Conservation (phyloP, 2,329 filamentous ascomycete species). For the Pseudohalonectria lignicola region DNA sequence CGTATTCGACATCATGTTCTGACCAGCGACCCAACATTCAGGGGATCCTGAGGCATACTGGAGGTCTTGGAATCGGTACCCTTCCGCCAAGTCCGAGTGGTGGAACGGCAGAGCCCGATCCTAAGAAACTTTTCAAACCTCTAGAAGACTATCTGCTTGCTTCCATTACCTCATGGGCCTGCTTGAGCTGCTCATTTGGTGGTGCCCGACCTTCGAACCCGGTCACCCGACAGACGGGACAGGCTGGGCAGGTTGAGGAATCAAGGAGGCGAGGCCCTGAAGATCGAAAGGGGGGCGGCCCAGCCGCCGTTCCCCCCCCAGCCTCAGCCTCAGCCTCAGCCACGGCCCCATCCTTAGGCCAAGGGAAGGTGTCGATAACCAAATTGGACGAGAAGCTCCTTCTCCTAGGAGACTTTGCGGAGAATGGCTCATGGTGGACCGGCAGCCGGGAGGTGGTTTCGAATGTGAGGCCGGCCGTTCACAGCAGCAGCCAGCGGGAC, state of each 20-base stretch:
- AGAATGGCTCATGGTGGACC: slow-evolving; percentile 78
- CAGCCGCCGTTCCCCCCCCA: too few relatives aligned
- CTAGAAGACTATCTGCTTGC: slow-evolving; percentile 67
- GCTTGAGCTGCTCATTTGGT: slow-evolving; percentile 65
- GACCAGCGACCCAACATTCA: slow-evolving; percentile 18
- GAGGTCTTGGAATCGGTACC: too few relatives aligned
- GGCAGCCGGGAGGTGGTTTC: slow-evolving; percentile 38
- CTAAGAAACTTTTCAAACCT: slow-evolving; percentile 57
- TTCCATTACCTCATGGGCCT: slow-evolving; percentile 58
- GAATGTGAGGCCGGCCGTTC: too few relatives aligned
- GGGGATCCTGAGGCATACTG: not conserved
- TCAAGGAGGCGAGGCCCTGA: not conserved
- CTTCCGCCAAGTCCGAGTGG: not conserved
- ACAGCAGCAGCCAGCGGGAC: slow-evolving; percentile 5
- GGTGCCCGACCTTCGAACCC: not conserved
- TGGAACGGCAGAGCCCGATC: slow-evolving; percentile 16
- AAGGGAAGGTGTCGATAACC: slow-evolving; percentile 27
- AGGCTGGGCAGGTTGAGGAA: not conserved
- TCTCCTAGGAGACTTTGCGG: slow-evolving; percentile 62
- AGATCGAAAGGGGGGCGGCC: not conserved
- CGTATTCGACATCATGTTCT: slow-evolving; percentile 34
- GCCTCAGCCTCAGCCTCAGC: too few relatives aligned
- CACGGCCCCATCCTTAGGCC: slow-evolving; percentile 25
- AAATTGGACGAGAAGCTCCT: slow-evolving; percentile 67
- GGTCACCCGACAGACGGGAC: slow-evolving; percentile 14